Base-by-base conservation (phyloP, 768 basidiomycete species). In the Calocybe gangraenosa region DNA sequence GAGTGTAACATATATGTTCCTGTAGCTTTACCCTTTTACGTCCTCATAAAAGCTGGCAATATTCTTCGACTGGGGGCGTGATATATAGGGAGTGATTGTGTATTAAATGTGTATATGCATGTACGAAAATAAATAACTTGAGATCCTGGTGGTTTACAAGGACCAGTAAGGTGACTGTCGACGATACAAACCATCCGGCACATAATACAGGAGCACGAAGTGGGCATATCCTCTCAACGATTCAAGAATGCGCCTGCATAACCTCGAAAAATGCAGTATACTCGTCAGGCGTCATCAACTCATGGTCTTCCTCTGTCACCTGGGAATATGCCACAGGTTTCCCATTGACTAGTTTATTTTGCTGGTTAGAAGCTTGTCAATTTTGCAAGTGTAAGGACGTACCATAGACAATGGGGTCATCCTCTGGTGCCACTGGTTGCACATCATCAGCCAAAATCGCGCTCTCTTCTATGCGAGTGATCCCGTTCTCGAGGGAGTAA, bases 291-390 rank as follows among this genome's bases (percentile, higher is more conserved):
- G 89, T 90, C 93, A 96, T 96, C 54, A 83, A 59, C 37, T 92
- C 93, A 56, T 92, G 86, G 59, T 94, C 86, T 53, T 92, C 94
- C 55, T 96, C 93, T 2, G 89, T 94, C 34, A 98, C 80, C 50
- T 84, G 73, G 3, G 83, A 87, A 55, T 88, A 85, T 6, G 79
- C 74, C 55, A 88, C 81, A 15, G 80, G 73, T 32, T 72, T 66
- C 11, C 92, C 92, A 48, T 84, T 83, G 19, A 97, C 92, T 90
- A 51, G 33, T 33, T 45, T 28, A 6, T 28, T 31, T 35, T 41
- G 44, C 46, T 51, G 15, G 37, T 22, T 9, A 49, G n/a, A 8
- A 30, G 5, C 15, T 28, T 34, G n/a, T n/a, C 11, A 10, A 37
- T 15, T 5, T 40, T 10, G 49, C 1, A 32, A 32, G 48, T 34